Percentiles rank a stretch among this genome's conserved stretches.
Evolutionary conservation across 164 flowering plant genomes (phyloP).

Genomic region (Taxillus chinensis): DNA sequence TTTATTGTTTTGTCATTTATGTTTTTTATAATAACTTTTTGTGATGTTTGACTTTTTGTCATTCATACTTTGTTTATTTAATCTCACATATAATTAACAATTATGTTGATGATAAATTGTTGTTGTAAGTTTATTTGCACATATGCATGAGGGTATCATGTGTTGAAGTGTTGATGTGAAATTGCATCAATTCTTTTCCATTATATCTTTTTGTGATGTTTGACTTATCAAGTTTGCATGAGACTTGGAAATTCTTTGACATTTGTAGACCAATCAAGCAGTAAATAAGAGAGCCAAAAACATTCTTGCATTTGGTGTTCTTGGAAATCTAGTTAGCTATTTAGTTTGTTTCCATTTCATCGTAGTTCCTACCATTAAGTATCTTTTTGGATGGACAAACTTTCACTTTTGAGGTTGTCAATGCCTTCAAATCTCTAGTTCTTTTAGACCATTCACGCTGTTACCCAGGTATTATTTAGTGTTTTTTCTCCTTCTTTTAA

Average conservation of each 20-base stretch:
- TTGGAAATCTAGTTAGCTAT: conserved; percentile 97
- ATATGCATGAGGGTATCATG: no score
- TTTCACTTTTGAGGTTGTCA: conserved; percentile 62
- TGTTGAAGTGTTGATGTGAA: not conserved
- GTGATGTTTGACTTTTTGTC: no score
- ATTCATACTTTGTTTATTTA: no score
- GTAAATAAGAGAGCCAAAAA: conserved; percentile 23
- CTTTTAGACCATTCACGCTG: not conserved
- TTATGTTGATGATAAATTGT: no score
- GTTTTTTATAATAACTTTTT: no score
- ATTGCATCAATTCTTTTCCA: not conserved
- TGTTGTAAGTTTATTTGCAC: no score
- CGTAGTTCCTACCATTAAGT: conserved; percentile 72
- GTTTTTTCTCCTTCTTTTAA: not conserved
- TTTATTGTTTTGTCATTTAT: no score
- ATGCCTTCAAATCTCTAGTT: conserved; percentile 9
- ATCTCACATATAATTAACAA: no score
- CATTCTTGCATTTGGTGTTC: conserved; percentile 87
- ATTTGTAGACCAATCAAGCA: conserved; percentile 54
- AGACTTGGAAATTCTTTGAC: conserved; percentile 92
- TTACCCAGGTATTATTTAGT: not conserved
- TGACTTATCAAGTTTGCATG: conserved; percentile 55
- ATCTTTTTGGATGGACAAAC: conserved; percentile 73
- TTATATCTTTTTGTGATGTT: conserved; percentile 3
- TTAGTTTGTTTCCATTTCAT: conserved; percentile 81